phyloP scores from a whole-genome alignment of 129 eudicot species.

The Centella asiatica region DNA sequence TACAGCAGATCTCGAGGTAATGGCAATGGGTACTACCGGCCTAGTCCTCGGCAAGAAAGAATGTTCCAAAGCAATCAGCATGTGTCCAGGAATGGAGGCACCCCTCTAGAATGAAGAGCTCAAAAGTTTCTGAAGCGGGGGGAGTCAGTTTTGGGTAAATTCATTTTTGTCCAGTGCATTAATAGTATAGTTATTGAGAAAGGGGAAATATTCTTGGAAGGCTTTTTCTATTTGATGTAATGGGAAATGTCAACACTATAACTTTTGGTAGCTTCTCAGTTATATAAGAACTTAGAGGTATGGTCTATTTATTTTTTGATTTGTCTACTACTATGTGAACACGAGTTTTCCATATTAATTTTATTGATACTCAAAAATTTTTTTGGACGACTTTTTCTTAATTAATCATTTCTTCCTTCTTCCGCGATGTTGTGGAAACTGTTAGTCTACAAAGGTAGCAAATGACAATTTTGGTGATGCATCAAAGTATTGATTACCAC shows the following conservation, averaged over 20 bases:
- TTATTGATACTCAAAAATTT: no score
- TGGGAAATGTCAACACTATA: constrained; percentile 24
- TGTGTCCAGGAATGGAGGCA: constrained; percentile 38
- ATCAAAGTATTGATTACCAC: no score
- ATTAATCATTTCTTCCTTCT: no score
- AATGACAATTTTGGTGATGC: no score
- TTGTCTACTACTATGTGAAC: not conserved
- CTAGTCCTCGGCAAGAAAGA: constrained; percentile 38
- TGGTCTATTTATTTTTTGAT: constrained; percentile 19
- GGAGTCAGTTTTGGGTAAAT: constrained; percentile 13
- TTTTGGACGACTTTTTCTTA: no score
- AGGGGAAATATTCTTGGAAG: constrained; percentile 12
- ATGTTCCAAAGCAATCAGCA: constrained; percentile 28
- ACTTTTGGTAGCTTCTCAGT: constrained; percentile 20
- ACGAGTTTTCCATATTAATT: not conserved
- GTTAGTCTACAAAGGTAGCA: no score
- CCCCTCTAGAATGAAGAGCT: constrained; percentile 23
- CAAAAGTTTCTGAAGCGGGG: not conserved
- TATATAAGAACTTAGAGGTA: constrained; percentile 15
- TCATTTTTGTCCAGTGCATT: constrained; percentile 12
- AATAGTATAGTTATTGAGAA: constrained; percentile 26
- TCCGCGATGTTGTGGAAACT: not conserved
- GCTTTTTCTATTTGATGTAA: constrained; percentile 13
- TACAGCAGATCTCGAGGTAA: constrained; percentile 63
- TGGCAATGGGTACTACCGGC: constrained; percentile 74